Evolutionary conservation across 176 grass and related monocot species (phyloP), one percentile per base, ranked within the genome.

Genomic region (Chrysopogon serrulatus): DNA sequence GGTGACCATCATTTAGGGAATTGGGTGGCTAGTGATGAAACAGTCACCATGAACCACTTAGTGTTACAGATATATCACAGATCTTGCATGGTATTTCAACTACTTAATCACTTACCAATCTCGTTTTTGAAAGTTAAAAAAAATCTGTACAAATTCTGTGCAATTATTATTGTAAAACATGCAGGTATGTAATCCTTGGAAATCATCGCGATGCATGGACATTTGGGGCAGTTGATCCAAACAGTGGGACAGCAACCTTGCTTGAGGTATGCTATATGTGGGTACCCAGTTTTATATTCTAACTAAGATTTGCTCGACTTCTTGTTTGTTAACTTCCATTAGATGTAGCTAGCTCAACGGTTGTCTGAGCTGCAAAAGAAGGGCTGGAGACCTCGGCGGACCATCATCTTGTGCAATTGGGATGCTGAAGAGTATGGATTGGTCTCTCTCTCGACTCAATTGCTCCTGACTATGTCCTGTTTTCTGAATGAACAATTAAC

Each of bases 121-220:
- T 87, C 1, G 6, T 23, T 54, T 75, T 54, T 48, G 59, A 48
- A 11, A 48, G 15, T 81, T 15, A 27, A 54, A 67, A n/a, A 64
- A 47, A 13, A 39, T 27, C 8, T 34, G 27, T 23, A 71, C 32
- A 61, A 33, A 74, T 63, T 42, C 19, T 24, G 8, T 49, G 33
- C 74, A 36, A 65, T 85, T 49, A 80, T 75, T 34, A 27, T 70
- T 18, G 65, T 67, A 41, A 79, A 78, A 78, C 30, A 54, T 59
- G 51, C 88, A 98, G 95, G 47, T 98, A 91, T 81, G 68, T 98
- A 51, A 77, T 98, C 68, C 90, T 98, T 71, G 95, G 95, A 81
- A 98, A 98, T 66, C 95, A 98, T 69, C 92, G 95, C 13, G 95
- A 98, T 88, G 95, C 95, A 45, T 95, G 95, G 95, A 93, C 92